Percentiles rank a stretch among this genome's conserved stretches.
These are phyloP conservation scores for Gentiana dahurica DNA, from an alignment of 257 asterid genomes.

Conservation along the genomic window DNA sequence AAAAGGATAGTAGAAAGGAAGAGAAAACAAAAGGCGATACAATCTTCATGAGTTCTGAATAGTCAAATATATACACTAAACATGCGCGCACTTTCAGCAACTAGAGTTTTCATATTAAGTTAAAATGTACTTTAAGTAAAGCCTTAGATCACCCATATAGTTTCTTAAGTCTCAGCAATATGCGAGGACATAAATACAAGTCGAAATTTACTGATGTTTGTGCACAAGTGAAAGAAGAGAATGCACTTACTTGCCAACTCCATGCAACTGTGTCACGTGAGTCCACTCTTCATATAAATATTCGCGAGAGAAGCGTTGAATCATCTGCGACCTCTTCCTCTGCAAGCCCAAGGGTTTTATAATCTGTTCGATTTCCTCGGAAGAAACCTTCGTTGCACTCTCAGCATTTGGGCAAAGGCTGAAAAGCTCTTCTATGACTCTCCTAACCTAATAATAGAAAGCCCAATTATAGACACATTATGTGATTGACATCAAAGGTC, in stretches of 20 bases:
- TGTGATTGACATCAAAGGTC: too few relatives aligned
- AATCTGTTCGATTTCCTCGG: slow-evolving; percentile 40
- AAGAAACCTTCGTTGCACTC: slow-evolving; percentile 39
- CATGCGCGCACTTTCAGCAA: too few relatives aligned
- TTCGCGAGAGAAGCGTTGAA: slow-evolving; percentile 42
- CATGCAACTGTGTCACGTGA: slow-evolving; percentile 62
- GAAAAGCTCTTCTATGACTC: slow-evolving; percentile 42
- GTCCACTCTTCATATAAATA: slow-evolving; percentile 59
- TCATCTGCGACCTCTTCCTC: slow-evolving; percentile 45
- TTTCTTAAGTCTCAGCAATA: too few relatives aligned
- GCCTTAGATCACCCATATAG: too few relatives aligned
- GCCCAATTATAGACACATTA: too few relatives aligned
- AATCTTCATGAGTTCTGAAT: too few relatives aligned
- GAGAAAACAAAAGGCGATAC: too few relatives aligned
- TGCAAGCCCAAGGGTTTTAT: slow-evolving; percentile 58
- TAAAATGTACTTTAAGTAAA: too few relatives aligned
- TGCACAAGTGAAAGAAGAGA: slow-evolving; percentile 1
- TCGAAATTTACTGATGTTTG: not conserved
- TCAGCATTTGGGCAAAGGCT: slow-evolving; percentile 67
- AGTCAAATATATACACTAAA: too few relatives aligned
- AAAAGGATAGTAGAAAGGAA: too few relatives aligned
- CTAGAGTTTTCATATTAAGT: too few relatives aligned
- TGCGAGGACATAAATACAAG: too few relatives aligned
- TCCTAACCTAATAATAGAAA: slow-evolving; percentile 20
- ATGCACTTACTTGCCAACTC: slow-evolving; percentile 70